phyloP scores from a whole-genome alignment of 2,329 filamentous ascomycete species.

The Exophiala mesophila region DNA sequence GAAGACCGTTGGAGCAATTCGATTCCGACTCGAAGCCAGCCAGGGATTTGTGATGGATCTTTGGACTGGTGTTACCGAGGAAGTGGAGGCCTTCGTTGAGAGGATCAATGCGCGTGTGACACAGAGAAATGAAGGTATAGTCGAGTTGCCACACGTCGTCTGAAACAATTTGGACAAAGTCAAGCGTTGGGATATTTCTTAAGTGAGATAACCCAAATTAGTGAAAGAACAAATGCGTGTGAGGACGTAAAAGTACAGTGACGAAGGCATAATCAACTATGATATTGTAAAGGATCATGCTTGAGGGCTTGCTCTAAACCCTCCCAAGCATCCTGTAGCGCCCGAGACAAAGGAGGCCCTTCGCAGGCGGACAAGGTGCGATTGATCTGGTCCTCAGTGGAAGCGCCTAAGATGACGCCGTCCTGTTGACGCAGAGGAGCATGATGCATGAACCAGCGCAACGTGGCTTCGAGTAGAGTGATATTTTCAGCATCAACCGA shows the following conservation, averaged over 20 bases:
- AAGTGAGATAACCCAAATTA: too few species aligned
- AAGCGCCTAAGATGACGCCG: slow-evolving; percentile 33
- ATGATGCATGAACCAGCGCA: slow-evolving; percentile 34
- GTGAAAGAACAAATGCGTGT: too few species aligned
- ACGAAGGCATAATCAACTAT: slow-evolving; percentile 8
- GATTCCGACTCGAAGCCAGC: background rate
- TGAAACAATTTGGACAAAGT: too few species aligned
- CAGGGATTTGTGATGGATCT: background rate
- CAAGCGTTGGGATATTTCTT: too few species aligned
- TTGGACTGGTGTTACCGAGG: too few species aligned
- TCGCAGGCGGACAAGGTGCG: slow-evolving; percentile 28
- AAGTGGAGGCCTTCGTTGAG: too few species aligned
- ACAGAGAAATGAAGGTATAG: too few species aligned
- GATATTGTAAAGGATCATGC: slow-evolving; percentile 17
- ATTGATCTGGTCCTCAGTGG: slow-evolving; percentile 29
- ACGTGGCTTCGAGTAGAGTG: slow-evolving; percentile 31
- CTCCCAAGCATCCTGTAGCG: slow-evolving; percentile 20
- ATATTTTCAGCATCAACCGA: slow-evolving; percentile 22
- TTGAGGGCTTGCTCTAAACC: slow-evolving; percentile 26
- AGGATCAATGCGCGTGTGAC: too few species aligned
- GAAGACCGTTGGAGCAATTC: background rate
- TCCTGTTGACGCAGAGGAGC: slow-evolving; percentile 28
- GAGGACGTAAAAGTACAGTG: too few species aligned
- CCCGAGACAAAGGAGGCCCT: slow-evolving; percentile 30
- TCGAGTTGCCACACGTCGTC: too few species aligned